Conservation (phyloP, 495 filamentous ascomycete genomes). For the Daldinia childiae region DNA sequence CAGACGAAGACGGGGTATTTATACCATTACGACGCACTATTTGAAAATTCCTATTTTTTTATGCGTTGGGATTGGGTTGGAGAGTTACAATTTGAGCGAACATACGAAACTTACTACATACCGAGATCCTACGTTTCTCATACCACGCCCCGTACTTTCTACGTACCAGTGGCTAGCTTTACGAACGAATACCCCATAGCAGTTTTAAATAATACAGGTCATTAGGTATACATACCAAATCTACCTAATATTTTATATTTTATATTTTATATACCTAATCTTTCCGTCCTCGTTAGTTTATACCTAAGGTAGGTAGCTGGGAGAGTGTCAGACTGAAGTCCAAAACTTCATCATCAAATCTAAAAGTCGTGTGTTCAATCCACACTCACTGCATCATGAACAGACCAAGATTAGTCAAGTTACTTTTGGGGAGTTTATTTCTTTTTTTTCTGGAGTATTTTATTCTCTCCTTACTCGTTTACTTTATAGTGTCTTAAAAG, state of each 20-base stretch:
- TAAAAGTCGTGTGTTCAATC: conserved; percentile 35
- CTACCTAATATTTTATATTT: too few relatives aligned
- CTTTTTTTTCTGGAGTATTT: not conserved
- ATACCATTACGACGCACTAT: not conserved
- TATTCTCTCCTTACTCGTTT: not conserved
- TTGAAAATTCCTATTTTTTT: not conserved
- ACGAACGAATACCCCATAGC: not conserved
- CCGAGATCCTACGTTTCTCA: not conserved
- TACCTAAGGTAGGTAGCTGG: conserved; percentile 25
- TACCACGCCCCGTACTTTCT: not conserved
- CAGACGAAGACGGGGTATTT: not conserved
- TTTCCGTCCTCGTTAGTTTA: not conserved
- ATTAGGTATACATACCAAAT: too few relatives aligned
- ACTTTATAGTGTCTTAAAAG: too few relatives aligned
- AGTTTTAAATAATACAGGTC: not conserved
- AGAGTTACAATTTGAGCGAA: not conserved
- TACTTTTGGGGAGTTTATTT: not conserved
- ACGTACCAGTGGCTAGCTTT: not conserved
- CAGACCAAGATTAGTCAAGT: not conserved
- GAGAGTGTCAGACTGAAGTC: conserved; percentile 38
- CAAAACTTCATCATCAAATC: conserved; percentile 31
- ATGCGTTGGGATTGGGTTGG: not conserved
- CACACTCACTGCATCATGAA: conserved; percentile 19
- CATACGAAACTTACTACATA: not conserved
- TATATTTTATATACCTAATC: not conserved